A percentile compares a stretch with the other conserved stretches of the same genome.
Evolutionary conservation across 1,284 basidiomycete species (phyloP).

Genomic region (Boletus semigastroideus): DNA sequence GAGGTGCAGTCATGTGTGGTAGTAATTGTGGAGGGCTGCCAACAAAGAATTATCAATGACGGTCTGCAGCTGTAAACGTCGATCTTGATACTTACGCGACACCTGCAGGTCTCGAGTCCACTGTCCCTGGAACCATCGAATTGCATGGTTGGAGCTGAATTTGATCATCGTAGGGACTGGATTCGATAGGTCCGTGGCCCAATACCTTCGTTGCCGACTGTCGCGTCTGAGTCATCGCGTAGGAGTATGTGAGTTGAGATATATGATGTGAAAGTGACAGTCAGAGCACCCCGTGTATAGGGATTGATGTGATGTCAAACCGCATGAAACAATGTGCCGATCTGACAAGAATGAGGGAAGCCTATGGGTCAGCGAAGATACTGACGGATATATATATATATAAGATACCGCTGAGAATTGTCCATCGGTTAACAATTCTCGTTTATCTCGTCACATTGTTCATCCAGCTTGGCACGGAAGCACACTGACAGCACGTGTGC

Average conservation of each 20-base stretch:
- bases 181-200: conserved; percentile 2
- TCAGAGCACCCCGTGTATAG: conserved; percentile 7
- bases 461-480: conserved; percentile 18
- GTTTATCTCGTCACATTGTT: conserved; percentile 15
- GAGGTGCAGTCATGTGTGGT: not conserved
- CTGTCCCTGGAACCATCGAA: not conserved
- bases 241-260: not conserved
- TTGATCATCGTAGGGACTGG: conserved; percentile 12
- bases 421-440: conserved; percentile 9
- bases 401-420: conserved; percentile 20
- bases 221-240: conserved; percentile 15
- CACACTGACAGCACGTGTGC: conserved; percentile 18
- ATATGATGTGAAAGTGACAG: not conserved
- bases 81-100: conserved; percentile 11
- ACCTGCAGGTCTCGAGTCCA: not conserved
- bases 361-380: conserved; percentile 4
- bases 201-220: conserved; percentile 6
- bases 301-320: conserved; percentile 13
- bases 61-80: not conserved
- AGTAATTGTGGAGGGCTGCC: conserved; percentile 10
- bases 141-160: not conserved
- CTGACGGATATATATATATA: conserved; percentile 25
- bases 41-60: conserved; percentile 6
- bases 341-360: conserved; percentile 2
- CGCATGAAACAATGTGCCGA: conserved; percentile 17